A percentile compares a stretch with the other conserved stretches of the same genome.
Conservation (phyloP, 2,329 filamentous ascomycete genomes). For the Ophiocordyceps unilateralis region DNA sequence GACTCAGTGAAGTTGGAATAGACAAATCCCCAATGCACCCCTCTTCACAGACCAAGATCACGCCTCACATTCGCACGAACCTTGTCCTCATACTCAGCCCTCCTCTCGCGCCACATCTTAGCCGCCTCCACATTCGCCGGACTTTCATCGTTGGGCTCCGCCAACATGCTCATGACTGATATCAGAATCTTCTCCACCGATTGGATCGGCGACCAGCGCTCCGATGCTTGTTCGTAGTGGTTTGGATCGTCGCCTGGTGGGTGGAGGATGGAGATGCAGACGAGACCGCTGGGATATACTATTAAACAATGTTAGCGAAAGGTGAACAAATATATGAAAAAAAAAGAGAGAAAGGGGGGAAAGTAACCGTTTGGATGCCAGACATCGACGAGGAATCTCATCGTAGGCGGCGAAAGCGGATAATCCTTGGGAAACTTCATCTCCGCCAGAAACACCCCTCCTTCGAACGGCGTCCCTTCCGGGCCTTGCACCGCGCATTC, state of each 20-base stretch:
- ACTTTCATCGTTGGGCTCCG: conserved; percentile 91
- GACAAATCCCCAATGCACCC: neutral
- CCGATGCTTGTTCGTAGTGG: conserved; percentile 91
- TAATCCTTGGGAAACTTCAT: conserved; percentile 93
- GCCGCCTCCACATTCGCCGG: conserved; percentile 93
- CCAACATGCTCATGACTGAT: conserved; percentile 95
- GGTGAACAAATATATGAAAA: neutral
- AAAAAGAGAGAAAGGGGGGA: neutral
- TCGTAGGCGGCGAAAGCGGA: conserved; percentile 84
- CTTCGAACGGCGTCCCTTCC: conserved; percentile 89
- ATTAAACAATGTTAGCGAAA: neutral
- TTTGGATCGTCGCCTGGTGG: conserved; percentile 93
- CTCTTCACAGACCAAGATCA: conserved; percentile 51
- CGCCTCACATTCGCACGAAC: conserved; percentile 69
- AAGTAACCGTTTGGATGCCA: conserved; percentile 85
- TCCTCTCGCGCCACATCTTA: conserved; percentile 83
- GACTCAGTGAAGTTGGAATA: too few relatives aligned
- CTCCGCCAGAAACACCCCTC: conserved; percentile 87
- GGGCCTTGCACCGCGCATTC: conserved; percentile 92
- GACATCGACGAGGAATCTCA: conserved; percentile 87
- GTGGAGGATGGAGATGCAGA: conserved; percentile 97
- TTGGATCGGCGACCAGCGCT: conserved; percentile 93
- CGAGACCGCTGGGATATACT: conserved; percentile 85
- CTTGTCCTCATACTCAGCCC: conserved; percentile 68
- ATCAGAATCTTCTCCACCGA: conserved; percentile 96